Conservation (phyloP, 805 yeast genomes). For the Lipomyces starkeyi region DNA sequence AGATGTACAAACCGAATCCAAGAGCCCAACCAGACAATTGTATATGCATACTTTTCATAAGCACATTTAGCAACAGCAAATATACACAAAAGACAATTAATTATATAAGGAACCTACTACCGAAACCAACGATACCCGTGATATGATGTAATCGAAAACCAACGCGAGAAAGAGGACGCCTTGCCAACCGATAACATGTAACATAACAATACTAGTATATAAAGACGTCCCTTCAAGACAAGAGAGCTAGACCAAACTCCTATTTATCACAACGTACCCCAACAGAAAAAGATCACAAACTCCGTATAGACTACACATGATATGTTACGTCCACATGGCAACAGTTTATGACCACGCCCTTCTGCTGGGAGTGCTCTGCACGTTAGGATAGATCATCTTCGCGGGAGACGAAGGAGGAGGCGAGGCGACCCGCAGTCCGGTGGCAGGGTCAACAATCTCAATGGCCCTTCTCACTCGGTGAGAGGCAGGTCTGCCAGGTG, state of each 20-base stretch:
- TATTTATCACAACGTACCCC: background rate
- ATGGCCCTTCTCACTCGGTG: constrained; percentile 41
- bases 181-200: background rate
- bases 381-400: constrained; percentile 18
- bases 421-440: constrained; percentile 55
- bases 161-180: background rate
- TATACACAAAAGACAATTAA: background rate
- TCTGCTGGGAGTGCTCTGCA: constrained; percentile 24
- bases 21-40: constrained; percentile 2
- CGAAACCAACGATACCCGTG: constrained; percentile 1
- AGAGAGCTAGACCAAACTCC: constrained; percentile 12
- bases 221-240: background rate
- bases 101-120: background rate
- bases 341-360: constrained; percentile 25
- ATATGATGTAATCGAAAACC: constrained; percentile 2
- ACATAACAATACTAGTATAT: background rate
- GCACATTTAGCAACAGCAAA: background rate
- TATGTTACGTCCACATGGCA: background rate
- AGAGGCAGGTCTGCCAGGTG: constrained; percentile 25
- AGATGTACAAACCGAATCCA: constrained; percentile 11
- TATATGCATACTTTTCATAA: constrained; percentile 8
- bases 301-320: background rate
- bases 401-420: constrained; percentile 46
- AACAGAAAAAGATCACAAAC: background rate
- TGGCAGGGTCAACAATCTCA: constrained; percentile 63